Conservation (phyloP, 441 rosid genomes). For the Pelargonium australe region DNA sequence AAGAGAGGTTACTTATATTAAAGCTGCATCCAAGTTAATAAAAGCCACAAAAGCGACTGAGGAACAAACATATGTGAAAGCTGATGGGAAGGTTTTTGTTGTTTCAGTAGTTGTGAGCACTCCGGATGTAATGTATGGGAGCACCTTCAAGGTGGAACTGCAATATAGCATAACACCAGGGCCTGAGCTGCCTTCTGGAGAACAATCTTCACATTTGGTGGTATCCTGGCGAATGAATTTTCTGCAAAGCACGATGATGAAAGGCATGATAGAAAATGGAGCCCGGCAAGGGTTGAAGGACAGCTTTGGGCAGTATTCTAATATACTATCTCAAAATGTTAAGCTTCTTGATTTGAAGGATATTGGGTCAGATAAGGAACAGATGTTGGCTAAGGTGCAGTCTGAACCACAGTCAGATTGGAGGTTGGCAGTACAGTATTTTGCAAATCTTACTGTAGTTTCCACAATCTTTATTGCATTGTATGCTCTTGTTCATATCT, state of each 20-base stretch:
- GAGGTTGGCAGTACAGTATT: conserved; percentile 75
- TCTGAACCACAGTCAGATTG: conserved; percentile 77
- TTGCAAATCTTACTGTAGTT: conserved; percentile 73
- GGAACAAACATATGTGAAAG: conserved; percentile 76
- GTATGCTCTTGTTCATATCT: conserved; percentile 67
- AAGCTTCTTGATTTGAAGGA: conserved; percentile 81
- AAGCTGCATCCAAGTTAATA: conserved; percentile 69
- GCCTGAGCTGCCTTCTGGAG: conserved; percentile 78
- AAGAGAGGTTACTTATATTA: conserved; percentile 59
- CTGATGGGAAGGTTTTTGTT: conserved; percentile 62
- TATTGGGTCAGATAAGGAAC: conserved; percentile 74
- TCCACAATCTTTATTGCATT: conserved; percentile 60
- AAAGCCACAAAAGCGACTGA: conserved; percentile 82
- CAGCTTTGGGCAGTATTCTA: conserved; percentile 59
- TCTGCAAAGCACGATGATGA: conserved; percentile 88
- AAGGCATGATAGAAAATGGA: conserved; percentile 88
- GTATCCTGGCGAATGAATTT: conserved; percentile 87
- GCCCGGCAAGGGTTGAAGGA: conserved; percentile 80
- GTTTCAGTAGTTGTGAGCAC: conserved; percentile 59
- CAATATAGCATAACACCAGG: conserved; percentile 77
- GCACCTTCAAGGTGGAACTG: conserved; percentile 68
- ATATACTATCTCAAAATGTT: conserved; percentile 53
- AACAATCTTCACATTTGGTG: conserved; percentile 60
- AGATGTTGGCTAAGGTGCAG: conserved; percentile 71
- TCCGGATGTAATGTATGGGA: conserved; percentile 84